Evolutionary conservation across 441 rosid genomes (phyloP), one percentile per base, ranked within the genome.

Genomic region (Macaranga tanarius): DNA sequence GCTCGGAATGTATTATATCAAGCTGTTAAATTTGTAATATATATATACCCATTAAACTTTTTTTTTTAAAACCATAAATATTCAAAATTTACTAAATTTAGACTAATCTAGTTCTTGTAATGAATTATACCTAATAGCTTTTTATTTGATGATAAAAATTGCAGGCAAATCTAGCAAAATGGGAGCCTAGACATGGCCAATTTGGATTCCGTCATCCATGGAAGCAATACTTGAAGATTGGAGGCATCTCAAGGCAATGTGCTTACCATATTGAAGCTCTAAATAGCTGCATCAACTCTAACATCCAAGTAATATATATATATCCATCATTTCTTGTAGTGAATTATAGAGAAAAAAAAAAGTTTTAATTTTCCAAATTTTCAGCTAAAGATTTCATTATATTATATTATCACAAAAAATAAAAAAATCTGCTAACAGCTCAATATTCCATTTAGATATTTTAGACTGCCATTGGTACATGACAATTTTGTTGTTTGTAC

Each of bases 161-260:
- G 64, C 79, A 93, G 97, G 96, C 87, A 74, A 92, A 91, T 81
- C 88, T 92, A 55, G 97, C 98, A 0, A 86, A 83, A 79, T 93
- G 97, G 98, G 98, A 93, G 77, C 96, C 96, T 3, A 81, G 86
- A 7, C 97, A 90, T 66, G 98, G 98, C 0, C 79, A 62, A 4
- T 93, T 93, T 68, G 59, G 82, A 67, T 78, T 87, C 67, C 59
- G 86, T 13, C 92, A 93, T 79, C 96, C 97, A 4, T 93, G 92
- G 93, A 82, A 86, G 75, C 87, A 86, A 20, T 93, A 93, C 80
- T 76, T 91, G 81, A 89, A 86, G 79, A 84, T 89, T 15, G 96
- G 90, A 67, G 86, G 81, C n/a, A 81, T 84, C 16, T 83, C 88
- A 60, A 85, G 97, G 12, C 88, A 86, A 82, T 91, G 96, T 77